These are phyloP conservation scores for Penicillium tannophilum DNA, from an alignment of 495 filamentous ascomycete species.

Conservation along the genomic window DNA sequence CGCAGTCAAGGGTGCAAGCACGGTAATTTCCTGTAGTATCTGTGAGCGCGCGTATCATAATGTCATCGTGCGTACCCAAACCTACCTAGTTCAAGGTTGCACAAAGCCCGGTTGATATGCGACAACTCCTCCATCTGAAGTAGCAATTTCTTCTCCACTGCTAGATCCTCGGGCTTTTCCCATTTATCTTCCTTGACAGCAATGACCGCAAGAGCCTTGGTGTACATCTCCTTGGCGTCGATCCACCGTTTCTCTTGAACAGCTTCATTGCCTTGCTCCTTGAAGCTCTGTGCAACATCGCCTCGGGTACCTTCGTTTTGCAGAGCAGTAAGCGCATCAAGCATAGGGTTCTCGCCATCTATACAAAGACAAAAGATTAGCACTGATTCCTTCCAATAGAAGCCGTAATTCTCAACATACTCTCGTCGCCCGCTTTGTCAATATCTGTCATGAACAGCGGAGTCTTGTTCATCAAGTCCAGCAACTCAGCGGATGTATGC, in stretches of 20 bases:
- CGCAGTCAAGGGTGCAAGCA: slow-evolving; percentile 78
- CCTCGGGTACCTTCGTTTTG: slow-evolving; percentile 88
- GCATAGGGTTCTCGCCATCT: slow-evolving; percentile 68
- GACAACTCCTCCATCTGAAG: slow-evolving; percentile 68
- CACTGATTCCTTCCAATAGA: not conserved
- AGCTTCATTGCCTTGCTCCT: slow-evolving; percentile 87
- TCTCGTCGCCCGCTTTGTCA: slow-evolving; percentile 64
- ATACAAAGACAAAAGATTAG: not conserved
- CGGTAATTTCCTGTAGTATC: slow-evolving; percentile 71
- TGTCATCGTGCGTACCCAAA: not conserved
- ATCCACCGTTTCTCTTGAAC: slow-evolving; percentile 72
- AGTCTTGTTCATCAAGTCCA: slow-evolving; percentile 73
- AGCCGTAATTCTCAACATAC: slow-evolving; percentile 32
- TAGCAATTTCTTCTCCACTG: slow-evolving; percentile 60
- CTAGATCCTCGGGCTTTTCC: slow-evolving; percentile 44
- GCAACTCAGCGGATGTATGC: slow-evolving; percentile 69
- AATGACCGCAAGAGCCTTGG: slow-evolving; percentile 74
- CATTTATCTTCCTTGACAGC: slow-evolving; percentile 58
- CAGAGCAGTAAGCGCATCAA: slow-evolving; percentile 86
- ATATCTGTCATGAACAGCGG: slow-evolving; percentile 96
- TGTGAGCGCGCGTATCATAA: slow-evolving; percentile 7
- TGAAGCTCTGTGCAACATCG: slow-evolving; percentile 78
- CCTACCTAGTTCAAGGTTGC: slow-evolving; percentile 74
- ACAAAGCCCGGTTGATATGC: slow-evolving; percentile 83
- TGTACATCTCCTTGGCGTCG: slow-evolving; percentile 90